These are phyloP conservation scores for Suhomyces bribrorum DNA, from an alignment of 1,139 yeast species.

Conservation along the genomic window DNA sequence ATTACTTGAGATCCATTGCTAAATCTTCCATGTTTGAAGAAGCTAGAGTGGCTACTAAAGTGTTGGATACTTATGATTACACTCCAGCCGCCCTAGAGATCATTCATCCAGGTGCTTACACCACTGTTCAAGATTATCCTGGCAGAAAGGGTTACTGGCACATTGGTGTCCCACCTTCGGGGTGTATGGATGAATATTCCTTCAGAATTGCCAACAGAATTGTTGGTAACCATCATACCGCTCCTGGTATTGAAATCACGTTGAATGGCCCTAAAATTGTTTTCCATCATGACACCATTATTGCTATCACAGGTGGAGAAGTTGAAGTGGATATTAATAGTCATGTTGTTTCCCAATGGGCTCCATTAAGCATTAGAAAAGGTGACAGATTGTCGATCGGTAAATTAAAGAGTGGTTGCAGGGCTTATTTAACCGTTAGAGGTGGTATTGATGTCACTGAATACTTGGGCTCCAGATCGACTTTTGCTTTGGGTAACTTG, in stretches of 20 bases:
- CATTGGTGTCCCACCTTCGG: constrained; percentile 96
- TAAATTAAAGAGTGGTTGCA: constrained; percentile 76
- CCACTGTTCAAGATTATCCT: constrained; percentile 95
- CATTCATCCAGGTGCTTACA: constrained; percentile 85
- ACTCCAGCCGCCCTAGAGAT: constrained; percentile 83
- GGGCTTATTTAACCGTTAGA: constrained; percentile 85
- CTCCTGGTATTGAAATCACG: constrained; percentile 91
- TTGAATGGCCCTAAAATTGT: constrained; percentile 80
- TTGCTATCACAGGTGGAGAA: constrained; percentile 86
- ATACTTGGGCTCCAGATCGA: constrained; percentile 93
- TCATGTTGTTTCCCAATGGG: constrained; percentile 54
- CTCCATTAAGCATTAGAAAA: constrained; percentile 64
- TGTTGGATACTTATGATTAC: constrained; percentile 80
- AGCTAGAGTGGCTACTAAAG: constrained; percentile 83
- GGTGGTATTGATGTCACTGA: constrained; percentile 95
- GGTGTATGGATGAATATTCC: constrained; percentile 94
- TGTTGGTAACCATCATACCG: constrained; percentile 78
- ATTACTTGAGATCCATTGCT: constrained; percentile 83
- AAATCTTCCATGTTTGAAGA: constrained; percentile 79
- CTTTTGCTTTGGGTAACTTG: constrained; percentile 90
- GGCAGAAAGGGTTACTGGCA: constrained; percentile 89
- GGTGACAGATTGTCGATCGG: constrained; percentile 85
- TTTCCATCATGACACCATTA: constrained; percentile 77
- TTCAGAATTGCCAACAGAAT: constrained; percentile 86
- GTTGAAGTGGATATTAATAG: constrained; percentile 70